phyloP scores from a whole-genome alignment of 2,329 filamentous ascomycete genomes.

The Ceratocystis alfenasii region DNA sequence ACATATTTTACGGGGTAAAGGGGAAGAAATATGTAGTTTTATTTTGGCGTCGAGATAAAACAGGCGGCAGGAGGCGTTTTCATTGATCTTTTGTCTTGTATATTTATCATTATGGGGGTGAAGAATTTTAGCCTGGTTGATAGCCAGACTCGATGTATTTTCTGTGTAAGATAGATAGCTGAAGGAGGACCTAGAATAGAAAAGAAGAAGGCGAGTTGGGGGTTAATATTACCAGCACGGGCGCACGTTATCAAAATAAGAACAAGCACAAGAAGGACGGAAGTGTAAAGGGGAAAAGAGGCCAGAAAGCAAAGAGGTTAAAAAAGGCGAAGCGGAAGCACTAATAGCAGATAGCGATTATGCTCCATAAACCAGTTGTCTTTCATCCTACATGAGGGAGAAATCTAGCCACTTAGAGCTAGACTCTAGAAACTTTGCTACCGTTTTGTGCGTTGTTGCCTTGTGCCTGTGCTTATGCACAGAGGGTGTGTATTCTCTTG shows the following conservation, averaged over 20 bases:
- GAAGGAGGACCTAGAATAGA: not conserved
- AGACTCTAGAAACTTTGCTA: not conserved
- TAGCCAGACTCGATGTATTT: not conserved
- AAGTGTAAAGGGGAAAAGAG: no score
- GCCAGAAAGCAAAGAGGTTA: no score
- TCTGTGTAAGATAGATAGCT: constrained; percentile 4
- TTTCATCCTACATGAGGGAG: no score
- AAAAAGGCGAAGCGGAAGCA: no score
- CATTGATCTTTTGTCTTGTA: not conserved
- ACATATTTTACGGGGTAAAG: constrained; percentile 17
- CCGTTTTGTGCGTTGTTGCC: not conserved
- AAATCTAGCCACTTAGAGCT: not conserved
- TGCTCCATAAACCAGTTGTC: no score
- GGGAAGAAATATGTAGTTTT: not conserved
- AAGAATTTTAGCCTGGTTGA: not conserved
- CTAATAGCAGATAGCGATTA: no score
- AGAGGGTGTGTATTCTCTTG: not conserved
- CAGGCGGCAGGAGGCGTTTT: not conserved
- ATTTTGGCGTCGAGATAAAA: not conserved
- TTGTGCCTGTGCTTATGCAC: not conserved
- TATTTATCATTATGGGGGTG: not conserved
- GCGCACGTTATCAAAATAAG: no score
- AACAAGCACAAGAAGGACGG: no score
- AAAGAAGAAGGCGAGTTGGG: not conserved
- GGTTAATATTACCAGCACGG: no score